These are phyloP conservation scores for Cardamine resedifolia DNA, from an alignment of 345 rosid species.

Conservation along the genomic window DNA sequence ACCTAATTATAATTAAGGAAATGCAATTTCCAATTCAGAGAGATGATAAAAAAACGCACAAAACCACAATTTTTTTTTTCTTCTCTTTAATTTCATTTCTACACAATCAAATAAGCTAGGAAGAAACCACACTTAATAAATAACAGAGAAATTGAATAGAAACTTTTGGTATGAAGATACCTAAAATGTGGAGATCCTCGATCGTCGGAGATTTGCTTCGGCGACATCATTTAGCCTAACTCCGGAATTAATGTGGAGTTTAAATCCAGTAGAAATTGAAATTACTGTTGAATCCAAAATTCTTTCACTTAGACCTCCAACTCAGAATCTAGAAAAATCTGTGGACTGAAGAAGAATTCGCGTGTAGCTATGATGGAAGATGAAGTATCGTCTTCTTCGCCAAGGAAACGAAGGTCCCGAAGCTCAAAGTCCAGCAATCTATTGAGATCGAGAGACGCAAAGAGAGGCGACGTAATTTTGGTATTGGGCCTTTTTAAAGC, in stretches of 20 bases:
- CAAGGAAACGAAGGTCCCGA: constrained; percentile 8
- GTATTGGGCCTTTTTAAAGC: constrained; percentile 19
- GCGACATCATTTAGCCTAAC: constrained; percentile 68
- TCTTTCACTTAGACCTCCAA: background rate
- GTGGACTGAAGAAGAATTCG: background rate
- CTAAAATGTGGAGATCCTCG: constrained; percentile 76
- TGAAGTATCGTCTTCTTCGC: constrained; percentile 33
- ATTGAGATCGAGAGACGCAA: constrained; percentile 9
- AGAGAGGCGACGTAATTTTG: background rate
- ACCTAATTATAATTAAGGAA: background rate
- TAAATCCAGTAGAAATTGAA: background rate
- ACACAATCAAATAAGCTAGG: constrained; percentile 4
- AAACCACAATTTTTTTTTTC: background rate
- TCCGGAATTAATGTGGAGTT: background rate
- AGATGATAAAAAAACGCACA: background rate
- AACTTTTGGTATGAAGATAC: constrained; percentile 29
- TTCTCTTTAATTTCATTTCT: background rate
- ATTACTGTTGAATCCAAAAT: background rate
- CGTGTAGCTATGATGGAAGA: constrained; percentile 8
- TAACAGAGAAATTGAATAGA: background rate
- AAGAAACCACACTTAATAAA: background rate
- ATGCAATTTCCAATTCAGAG: background rate
- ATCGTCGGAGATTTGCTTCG: constrained; percentile 70
- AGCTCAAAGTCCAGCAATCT: constrained; percentile 21
- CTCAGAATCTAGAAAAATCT: background rate